Base-by-base conservation (phyloP, 306 rosid genomes). In the Cajanus cajan region DNA sequence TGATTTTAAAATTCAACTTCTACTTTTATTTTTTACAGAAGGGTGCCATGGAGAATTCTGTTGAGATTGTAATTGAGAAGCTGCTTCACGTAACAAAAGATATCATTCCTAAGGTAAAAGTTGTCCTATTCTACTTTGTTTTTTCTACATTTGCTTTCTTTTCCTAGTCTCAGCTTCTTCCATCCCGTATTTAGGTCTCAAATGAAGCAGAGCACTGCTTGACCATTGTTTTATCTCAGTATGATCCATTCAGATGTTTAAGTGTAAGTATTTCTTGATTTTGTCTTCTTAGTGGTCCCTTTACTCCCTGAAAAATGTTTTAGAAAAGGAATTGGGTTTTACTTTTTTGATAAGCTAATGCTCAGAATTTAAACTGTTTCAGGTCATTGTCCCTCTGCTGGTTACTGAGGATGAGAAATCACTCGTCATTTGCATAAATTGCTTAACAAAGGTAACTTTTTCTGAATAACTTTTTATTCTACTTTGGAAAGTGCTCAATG, bases 321-420 rank as follows among this genome's bases (percentile, higher is more conserved):
- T 58, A 22, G 62, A 41, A 79, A 81, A 2, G 69, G 19, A 4
- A 45, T 11, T 10, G 24, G 28, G 51, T 57, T 63, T 70, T 45
- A 12, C 64, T 44, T 48, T 13, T 59, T 58, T 61, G 21, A 68
- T n/a, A 44, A 55, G 62, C 51, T 85, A 77, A 77, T 82, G 69
- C 52, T 79, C 48, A 22, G 16, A 66, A 31, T 82, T 71, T 68
- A 66, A 67, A 70, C 80, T 71, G 66, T 76, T 88, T 84, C 97
- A 96, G 98, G 97, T 96, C 78, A 86, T 96, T 80, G 90, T 83
- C 71, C 98, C 98, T 68, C 77, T 93, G 63, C 83, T 96, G 85
- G 99, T 90, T 37, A 93, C 98, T 2, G 97, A 96, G 82, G 99
- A 96, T 78, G 99, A 96, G 87, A 96, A 91, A 88, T 91, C 92